Evolutionary conservation across 768 basidiomycete genomes (phyloP).

Genomic region (Leccinum subtestaceum): DNA sequence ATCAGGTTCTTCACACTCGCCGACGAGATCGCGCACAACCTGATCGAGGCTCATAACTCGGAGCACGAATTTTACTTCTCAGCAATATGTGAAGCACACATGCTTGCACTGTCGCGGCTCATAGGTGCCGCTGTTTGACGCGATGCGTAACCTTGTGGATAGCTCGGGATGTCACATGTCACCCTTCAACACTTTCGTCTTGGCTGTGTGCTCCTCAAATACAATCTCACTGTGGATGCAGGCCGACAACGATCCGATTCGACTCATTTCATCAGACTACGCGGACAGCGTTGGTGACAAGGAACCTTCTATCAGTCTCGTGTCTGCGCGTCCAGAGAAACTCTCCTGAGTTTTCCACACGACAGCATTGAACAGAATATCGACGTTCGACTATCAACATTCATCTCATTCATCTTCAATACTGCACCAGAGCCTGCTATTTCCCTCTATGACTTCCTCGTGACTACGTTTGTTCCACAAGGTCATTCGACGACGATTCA

Average conservation of each 20-base stretch:
- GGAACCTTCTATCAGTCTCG: constrained; percentile 73
- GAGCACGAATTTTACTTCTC: constrained; percentile 96
- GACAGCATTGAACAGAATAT: constrained; percentile 88
- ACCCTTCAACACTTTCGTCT: constrained; percentile 77
- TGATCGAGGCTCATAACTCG: constrained; percentile 82
- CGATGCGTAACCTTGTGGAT: not conserved
- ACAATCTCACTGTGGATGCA: constrained; percentile 87
- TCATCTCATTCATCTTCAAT: constrained; percentile 84
- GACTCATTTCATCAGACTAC: constrained; percentile 63
- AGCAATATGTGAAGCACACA: constrained; percentile 74
- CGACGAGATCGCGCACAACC: constrained; percentile 91
- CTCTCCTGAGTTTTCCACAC: constrained; percentile 83
- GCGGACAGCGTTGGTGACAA: constrained; percentile 40
- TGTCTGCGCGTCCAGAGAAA: constrained; percentile 79
- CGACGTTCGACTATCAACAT: constrained; percentile 84
- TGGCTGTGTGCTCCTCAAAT: constrained; percentile 71
- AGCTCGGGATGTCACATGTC: constrained; percentile 38
- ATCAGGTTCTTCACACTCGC: constrained; percentile 83
- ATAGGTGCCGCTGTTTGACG: constrained; percentile 12
- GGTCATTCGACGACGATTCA: constrained; percentile 10
- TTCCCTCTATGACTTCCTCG: constrained; percentile 91
- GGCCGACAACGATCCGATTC: constrained; percentile 47
- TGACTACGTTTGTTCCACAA: constrained; percentile 86
- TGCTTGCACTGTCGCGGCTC: constrained; percentile 42
- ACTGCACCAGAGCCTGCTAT: constrained; percentile 89